Base-by-base conservation (phyloP, 1,284 basidiomycete genomes). In the Cronartium ribicola region DNA sequence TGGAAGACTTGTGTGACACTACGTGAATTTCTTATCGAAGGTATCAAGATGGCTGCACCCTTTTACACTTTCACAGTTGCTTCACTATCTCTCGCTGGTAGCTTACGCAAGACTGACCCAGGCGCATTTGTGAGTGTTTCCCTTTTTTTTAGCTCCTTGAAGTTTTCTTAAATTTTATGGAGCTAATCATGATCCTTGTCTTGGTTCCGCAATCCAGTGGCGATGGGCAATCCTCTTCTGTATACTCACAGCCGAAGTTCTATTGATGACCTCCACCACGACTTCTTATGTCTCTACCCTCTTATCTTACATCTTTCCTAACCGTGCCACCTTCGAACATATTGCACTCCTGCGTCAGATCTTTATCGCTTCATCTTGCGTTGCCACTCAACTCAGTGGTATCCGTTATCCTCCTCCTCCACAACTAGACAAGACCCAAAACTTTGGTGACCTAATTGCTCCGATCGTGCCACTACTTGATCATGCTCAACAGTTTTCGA, bases 1-100 rank as follows among this genome's bases (percentile, higher is more conserved):
- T 70, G 68, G 68, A 70, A 62, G n/a, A 70, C 37, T 48, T 70
- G 68, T 20, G 59, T 48, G 14, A 70, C 68, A 22, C 13, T 70
- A 39, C 40, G 68, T 63, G 68, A 70, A 40, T 70, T 61, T 14
- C 37, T 70, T n/a, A 39, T 70, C 2, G 60, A 63, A 39, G 68
- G 68, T 17, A 20, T 63, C 60, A 62, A 70, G 60, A 22, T 61
- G 8, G 29, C 41, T 20, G 17, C 59, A 3, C 60, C 60, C 14
- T 70, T 71, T 55, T 71, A 64, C 39, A 44, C 46, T 10, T 55
- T 71, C 60, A 44, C 68, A 13, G n/a, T 44, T 20, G 59, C 60
- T 11, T 70, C 68, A 40, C 29, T 70, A 29, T 29, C 59, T 29
- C 44, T 70, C 20, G 39, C 63, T 4, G 68, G 68, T 8, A 39